Conservation (phyloP, 768 basidiomycete species). For the Fomitopsis serialis region DNA sequence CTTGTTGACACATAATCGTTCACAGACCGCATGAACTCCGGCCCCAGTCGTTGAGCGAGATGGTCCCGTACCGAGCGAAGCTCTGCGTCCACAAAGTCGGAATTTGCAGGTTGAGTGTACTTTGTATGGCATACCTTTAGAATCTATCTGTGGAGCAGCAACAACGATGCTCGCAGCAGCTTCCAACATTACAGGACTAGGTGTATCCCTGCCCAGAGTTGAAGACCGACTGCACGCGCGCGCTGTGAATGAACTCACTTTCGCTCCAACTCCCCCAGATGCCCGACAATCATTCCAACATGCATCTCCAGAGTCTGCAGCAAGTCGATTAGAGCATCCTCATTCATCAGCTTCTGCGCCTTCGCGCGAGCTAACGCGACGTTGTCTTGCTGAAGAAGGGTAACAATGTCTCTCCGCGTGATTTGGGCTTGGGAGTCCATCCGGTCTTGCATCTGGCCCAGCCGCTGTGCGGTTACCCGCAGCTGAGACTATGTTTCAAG, state of each 20-base stretch:
- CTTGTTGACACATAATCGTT: slow-evolving; percentile 51
- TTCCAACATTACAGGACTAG: slow-evolving; percentile 53
- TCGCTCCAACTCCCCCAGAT: slow-evolving; percentile 51
- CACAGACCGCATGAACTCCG: slow-evolving; percentile 52
- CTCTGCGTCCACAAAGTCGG: slow-evolving; percentile 33
- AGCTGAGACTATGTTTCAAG: slow-evolving; percentile 47
- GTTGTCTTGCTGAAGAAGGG: slow-evolving; percentile 55
- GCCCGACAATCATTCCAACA: slow-evolving; percentile 55
- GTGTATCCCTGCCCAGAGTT: slow-evolving; percentile 27
- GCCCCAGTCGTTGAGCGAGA: slow-evolving; percentile 51
- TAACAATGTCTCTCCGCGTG: slow-evolving; percentile 63
- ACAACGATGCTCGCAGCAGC: slow-evolving; percentile 66
- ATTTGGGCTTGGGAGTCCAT: slow-evolving; percentile 61
- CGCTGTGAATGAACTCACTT: slow-evolving; percentile 27
- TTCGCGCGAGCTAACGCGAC: slow-evolving; percentile 65
- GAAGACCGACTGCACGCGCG: background rate
- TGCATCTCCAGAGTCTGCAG: slow-evolving; percentile 63
- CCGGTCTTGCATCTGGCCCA: slow-evolving; percentile 67
- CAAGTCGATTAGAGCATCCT: slow-evolving; percentile 58
- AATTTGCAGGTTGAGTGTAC: too few relatives aligned
- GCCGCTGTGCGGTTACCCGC: slow-evolving; percentile 53
- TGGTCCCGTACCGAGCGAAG: slow-evolving; percentile 48
- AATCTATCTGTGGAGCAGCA: slow-evolving; percentile 49
- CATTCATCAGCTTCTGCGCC: slow-evolving; percentile 59
- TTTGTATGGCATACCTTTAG: slow-evolving; percentile 41